Evolutionary conservation across 805 yeast genomes (phyloP).

Genomic region (Yarrowia sp.): DNA sequence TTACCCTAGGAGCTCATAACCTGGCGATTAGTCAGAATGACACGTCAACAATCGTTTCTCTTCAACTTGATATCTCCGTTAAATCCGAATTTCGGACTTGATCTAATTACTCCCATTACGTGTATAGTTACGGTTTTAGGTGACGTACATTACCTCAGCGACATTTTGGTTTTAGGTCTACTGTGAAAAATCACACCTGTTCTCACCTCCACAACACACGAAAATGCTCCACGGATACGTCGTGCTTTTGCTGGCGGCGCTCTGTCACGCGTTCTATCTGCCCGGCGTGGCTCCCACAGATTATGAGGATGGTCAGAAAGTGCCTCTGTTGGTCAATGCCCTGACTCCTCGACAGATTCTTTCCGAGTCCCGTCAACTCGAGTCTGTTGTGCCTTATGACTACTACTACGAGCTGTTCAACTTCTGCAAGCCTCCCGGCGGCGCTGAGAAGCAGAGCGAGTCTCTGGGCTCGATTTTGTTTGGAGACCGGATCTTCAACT

Average conservation of each 20-base stretch:
- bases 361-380: conserved; percentile 37
- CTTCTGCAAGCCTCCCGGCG: conserved; percentile 73
- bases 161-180: too few relatives aligned
- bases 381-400: conserved; percentile 40
- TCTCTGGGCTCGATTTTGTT: conserved; percentile 88
- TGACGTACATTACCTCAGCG: too few relatives aligned
- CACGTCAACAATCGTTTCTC: too few relatives aligned
- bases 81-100: neutral
- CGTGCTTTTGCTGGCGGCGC: conserved; percentile 25
- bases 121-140: too few relatives aligned
- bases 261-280: conserved; percentile 64
- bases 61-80: neutral
- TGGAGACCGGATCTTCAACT: conserved; percentile 92
- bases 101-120: too few relatives aligned
- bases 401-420: conserved; percentile 78
- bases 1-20: too few relatives aligned
- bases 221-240: neutral
- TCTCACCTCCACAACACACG: neutral
- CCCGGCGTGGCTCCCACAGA: conserved; percentile 97
- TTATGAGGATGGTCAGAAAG: conserved; percentile 64
- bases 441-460: conserved; percentile 70
- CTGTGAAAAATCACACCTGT: neutral
- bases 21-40: too few relatives aligned
- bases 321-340: conserved; percentile 83
- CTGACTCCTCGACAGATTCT: conserved; percentile 58